Base-by-base conservation (phyloP, 2,329 filamentous ascomycete species). In the Byssothecium circinans region DNA sequence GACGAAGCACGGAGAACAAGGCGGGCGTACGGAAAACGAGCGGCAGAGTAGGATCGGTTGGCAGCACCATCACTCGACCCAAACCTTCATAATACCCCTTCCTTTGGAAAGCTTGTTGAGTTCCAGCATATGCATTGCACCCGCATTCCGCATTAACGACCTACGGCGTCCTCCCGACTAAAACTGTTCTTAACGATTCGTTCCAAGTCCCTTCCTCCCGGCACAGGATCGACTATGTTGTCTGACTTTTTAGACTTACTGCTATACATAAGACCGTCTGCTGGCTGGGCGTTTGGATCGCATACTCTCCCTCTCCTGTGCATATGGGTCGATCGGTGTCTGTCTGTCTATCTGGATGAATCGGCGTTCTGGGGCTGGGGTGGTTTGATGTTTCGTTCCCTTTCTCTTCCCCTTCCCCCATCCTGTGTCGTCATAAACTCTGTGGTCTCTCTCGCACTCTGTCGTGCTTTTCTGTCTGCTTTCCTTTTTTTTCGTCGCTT, bases 21-120 rank as follows among this genome's bases (percentile, higher is more conserved):
- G 73, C 65, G 34, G 74, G 73, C 47, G 76, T 79, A 39, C 67
- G 76, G 34, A 79, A 79, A 66, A 78, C 75, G 14, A 79, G 76
- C 48, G 77, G 77, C 27, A 68, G 77, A 27, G 75, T 79, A 2
- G 76, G 76, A 37, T 78, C 75, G 56, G 63, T 75, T 20, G 74
- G 73, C 43, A 71, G 57, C 43, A 53, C 62, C 29, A 54, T 58
- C 12, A 45, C 49, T 12, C 65, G 67, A 25, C 49, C 63, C 8
- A 69, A 69, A 49, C 54, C 66, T 43, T 65, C 50, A 61, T 53
- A 6, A 23, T 39, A 27, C 6, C 23, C 34, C 50, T 41, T 44
- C 35, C 22, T 46, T 44, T 42, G 43, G 38, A 42, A 49, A 29
- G 14, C 43, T 15, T 43, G 52, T 52, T 47, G 36, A 43, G 45